Percentiles rank a stretch among this genome's conserved stretches.
phyloP scores from a whole-genome alignment of 1,139 yeast species.

The Pichia sp. region DNA sequence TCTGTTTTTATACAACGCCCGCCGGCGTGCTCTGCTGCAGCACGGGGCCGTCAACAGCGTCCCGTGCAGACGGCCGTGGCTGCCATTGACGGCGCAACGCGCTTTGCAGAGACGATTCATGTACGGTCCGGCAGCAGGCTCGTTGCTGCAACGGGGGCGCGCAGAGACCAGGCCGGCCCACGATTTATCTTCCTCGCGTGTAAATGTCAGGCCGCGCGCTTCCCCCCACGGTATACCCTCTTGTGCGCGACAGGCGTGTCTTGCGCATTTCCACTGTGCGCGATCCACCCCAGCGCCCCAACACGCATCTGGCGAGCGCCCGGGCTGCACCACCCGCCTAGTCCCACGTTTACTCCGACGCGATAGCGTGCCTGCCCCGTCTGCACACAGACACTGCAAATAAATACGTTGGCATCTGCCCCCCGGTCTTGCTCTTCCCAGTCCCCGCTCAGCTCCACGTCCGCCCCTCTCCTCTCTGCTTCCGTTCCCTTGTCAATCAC shows the following conservation, averaged over 20 bases:
- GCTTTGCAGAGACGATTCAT: background rate
- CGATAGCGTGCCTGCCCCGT: background rate
- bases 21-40: background rate
- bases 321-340: background rate
- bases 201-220: conserved; percentile 13
- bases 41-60: too few relatives aligned
- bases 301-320: background rate
- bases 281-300: background rate
- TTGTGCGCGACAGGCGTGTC: background rate
- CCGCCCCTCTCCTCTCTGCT: background rate
- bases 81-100: background rate
- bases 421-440: background rate
- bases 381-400: background rate
- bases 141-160: background rate
- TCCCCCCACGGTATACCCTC: background rate
- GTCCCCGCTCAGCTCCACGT: background rate
- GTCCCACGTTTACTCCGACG: background rate
- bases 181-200: conserved; percentile 10
- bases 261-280: background rate
- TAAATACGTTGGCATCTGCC: background rate
- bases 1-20: background rate
- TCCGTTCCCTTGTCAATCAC: background rate
- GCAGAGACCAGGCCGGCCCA: conserved; percentile 7
- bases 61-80: too few relatives aligned
- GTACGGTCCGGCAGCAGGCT: too few relatives aligned